phyloP scores from a whole-genome alignment of 2,329 filamentous ascomycete genomes.

The Gyromitra esculenta region DNA sequence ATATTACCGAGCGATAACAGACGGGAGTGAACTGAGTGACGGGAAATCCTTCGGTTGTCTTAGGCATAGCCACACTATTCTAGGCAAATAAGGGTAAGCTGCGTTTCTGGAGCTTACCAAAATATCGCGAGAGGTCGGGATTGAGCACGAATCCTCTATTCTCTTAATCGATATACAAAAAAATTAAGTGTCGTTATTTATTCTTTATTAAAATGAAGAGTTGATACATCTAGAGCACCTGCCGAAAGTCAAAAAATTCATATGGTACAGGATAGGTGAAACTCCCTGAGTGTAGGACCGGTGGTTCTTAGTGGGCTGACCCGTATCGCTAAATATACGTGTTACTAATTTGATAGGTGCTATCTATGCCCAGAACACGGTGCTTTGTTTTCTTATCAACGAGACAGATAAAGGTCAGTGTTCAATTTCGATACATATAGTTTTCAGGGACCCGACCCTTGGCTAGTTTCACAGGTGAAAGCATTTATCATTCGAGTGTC shows the following conservation, averaged over 20 bases:
- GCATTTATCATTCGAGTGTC: background rate
- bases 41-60: conserved; percentile 5
- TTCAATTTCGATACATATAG: conserved; percentile 17
- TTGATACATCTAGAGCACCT: background rate
- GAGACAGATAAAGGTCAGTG: conserved; percentile 7
- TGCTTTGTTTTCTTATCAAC: conserved; percentile 19
- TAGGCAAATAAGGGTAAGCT: background rate
- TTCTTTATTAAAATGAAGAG: background rate
- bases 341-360: conserved; percentile 20
- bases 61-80: conserved; percentile 6
- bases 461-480: background rate
- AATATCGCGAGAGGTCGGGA: background rate
- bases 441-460: background rate
- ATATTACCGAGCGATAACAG: conserved; percentile 14
- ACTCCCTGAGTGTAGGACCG: background rate
- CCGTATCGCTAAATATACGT: conserved; percentile 2
- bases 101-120: conserved; percentile 10
- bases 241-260: background rate
- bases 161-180: too few species aligned
- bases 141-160: background rate
- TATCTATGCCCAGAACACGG: conserved; percentile 11
- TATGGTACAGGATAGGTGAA: background rate
- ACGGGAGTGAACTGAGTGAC: background rate
- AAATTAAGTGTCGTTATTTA: background rate
- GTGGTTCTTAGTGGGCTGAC: conserved; percentile 6